A percentile compares a stretch with the other conserved stretches of the same genome.
phyloP scores from a whole-genome alignment of 345 rosid species.

The Arabidopsis thaliana region TAIR10.1 NC_003070.9:22407001-22407500 shows the following conservation, averaged over 20 bases:
- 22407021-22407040: slow-evolving; percentile 78
- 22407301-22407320: slow-evolving; percentile 17
- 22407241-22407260: slow-evolving; percentile 4
- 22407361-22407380: slow-evolving; percentile 21
- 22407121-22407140: slow-evolving; percentile 19
- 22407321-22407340: slow-evolving; percentile 9
- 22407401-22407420: slow-evolving; percentile 20
- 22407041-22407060: slow-evolving; percentile 93
- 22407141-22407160: background rate
- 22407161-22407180: background rate
- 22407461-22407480: slow-evolving; percentile 80
- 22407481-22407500: slow-evolving; percentile 59
- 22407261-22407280: background rate
- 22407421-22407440: slow-evolving; percentile 68
- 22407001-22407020: slow-evolving; percentile 60
- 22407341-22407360: background rate
- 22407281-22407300: slow-evolving; percentile 13
- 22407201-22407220: background rate
- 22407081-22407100: slow-evolving; percentile 59
- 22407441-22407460: slow-evolving; percentile 71
- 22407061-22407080: slow-evolving; percentile 79
- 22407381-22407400: slow-evolving; percentile 25
- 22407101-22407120: slow-evolving; percentile 84
- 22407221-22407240: background rate
- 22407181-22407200: background rate